Percentiles rank a stretch among this genome's conserved stretches.
Evolutionary conservation across 2,329 filamentous ascomycete species (phyloP).

Genomic region (Fusarium sarcochroum): DNA sequence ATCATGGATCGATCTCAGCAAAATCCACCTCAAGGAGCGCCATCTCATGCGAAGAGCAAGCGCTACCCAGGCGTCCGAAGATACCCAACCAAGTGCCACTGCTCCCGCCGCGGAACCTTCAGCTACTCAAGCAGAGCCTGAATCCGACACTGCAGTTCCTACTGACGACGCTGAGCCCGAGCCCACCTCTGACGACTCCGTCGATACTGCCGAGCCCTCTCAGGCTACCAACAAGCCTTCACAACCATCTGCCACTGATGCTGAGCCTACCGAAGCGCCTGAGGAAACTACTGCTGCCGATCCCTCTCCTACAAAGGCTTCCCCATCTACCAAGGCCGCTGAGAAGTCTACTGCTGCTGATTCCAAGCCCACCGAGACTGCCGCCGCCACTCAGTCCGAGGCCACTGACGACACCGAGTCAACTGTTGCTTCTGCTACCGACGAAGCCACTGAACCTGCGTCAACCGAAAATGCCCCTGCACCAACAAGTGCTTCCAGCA

Average conservation of each 20-base stretch:
- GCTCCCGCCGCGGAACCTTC: slow-evolving; percentile 18
- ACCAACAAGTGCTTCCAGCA: slow-evolving; percentile 28
- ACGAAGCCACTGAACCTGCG: slow-evolving; percentile 21
- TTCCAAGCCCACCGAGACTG: slow-evolving; percentile 20
- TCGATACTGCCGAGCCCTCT: slow-evolving; percentile 22
- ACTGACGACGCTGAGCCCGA: slow-evolving; percentile 14
- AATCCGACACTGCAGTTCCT: slow-evolving; percentile 11
- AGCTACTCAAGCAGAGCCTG: slow-evolving; percentile 23
- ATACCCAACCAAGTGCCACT: slow-evolving; percentile 25
- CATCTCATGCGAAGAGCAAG: slow-evolving; percentile 42
- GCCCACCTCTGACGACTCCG: slow-evolving; percentile 23
- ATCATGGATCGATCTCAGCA: slow-evolving; percentile 49
- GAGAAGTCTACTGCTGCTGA: slow-evolving; percentile 39
- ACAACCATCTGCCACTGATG: slow-evolving; percentile 29
- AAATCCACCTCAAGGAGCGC: slow-evolving; percentile 42
- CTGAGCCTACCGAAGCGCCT: slow-evolving; percentile 28
- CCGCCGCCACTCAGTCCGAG: slow-evolving; percentile 17
- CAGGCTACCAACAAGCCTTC: slow-evolving; percentile 26
- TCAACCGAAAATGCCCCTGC: slow-evolving; percentile 34
- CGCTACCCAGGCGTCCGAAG: slow-evolving; percentile 27
- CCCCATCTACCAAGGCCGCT: slow-evolving; percentile 27
- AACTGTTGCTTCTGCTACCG: slow-evolving; percentile 20
- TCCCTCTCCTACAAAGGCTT: slow-evolving; percentile 24
- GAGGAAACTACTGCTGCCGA: slow-evolving; percentile 34
- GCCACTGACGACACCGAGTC: slow-evolving; percentile 18